phyloP scores from a whole-genome alignment of 768 basidiomycete species.

The Kwoniella dendrophila region DNA sequence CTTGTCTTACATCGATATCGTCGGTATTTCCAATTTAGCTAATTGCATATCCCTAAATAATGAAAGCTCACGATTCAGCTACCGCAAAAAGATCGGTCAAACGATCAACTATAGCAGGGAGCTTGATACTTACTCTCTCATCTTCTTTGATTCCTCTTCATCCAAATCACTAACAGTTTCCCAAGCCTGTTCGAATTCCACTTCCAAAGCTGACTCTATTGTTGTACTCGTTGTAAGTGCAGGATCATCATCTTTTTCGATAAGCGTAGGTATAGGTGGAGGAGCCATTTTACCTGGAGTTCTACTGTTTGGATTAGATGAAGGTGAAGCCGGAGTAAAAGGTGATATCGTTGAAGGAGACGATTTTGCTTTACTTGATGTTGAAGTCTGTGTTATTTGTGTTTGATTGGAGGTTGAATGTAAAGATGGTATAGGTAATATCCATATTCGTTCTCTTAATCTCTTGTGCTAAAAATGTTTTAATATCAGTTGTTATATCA shows the following conservation, averaged over 20 bases:
- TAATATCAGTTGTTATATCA: conserved; percentile 1
- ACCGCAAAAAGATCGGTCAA: not conserved
- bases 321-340: conserved; percentile 56
- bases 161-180: conserved; percentile 50
- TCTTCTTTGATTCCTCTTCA: conserved; percentile 48
- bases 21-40: conserved; percentile 2
- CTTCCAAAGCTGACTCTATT: conserved; percentile 49
- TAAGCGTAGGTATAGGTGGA: conserved; percentile 18
- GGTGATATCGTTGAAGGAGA: conserved; percentile 51
- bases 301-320: not conserved
- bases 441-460: conserved; percentile 83
- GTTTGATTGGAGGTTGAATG: conserved; percentile 4
- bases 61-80: not conserved
- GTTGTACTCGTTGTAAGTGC: conserved; percentile 10
- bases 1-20: too few species aligned
- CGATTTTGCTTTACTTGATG: conserved; percentile 23
- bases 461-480: conserved; percentile 69
- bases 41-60: conserved; percentile 2
- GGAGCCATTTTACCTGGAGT: conserved; percentile 22
- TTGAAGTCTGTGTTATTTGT: conserved; percentile 1
- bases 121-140: conserved; percentile 40
- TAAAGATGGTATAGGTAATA: conserved; percentile 56
- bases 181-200: conserved; percentile 59
- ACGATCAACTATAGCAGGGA: not conserved
- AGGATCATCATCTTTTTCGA: not conserved